Evolutionary conservation across 1,284 basidiomycete species (phyloP), one percentile per base, ranked within the genome.

Genomic region (Xerocomus nothofagi): DNA sequence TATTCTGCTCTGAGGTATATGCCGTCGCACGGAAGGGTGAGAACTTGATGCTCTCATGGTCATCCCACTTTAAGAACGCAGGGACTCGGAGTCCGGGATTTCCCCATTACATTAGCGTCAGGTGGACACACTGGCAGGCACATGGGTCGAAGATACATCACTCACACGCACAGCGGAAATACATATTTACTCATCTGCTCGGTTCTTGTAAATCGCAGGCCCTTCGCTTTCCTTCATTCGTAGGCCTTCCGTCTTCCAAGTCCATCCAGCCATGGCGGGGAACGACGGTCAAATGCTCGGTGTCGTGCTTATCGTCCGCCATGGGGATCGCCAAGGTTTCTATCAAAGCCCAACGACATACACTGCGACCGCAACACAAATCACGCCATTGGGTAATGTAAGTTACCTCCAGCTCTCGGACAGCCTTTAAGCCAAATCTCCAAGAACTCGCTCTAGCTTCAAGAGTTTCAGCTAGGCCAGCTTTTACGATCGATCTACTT

Each of bases 371-470:
- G 71, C 74, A 38, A 91, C 89, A 9, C 73, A 76, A 49, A 81
- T 91, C 57, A 93, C 91, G 1, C 81, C 90, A 15, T 75, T 93
- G 24, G 91, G 91, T 41, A 85, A 84, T 64, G 86, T 87, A 57
- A 45, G 73, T 59, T 15, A 5, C 40, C 43, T 23, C 24, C 27
- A 15, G 3, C 15, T 14, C 36, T 33, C 3, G 10, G 24, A 32
- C n/a, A 15, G 4, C 14, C 18, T 14, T 5, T 23, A 18, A 37
- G 21, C 10, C 14, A 11, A 15, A 42, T 18, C 17, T n/a, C 27
- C 31, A 15, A 49, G 47, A 23, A 56, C 20, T 18, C 46, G 11
- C 49, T 38, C 36, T 52, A 57, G 54, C 57, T 53, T 59, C 75
- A 93, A 73, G 78, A 87, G 55, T 83, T 79, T 57, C 77, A 83